Base-by-base conservation (phyloP, 306 rosid species). In the Malus sylvestris region DNA sequence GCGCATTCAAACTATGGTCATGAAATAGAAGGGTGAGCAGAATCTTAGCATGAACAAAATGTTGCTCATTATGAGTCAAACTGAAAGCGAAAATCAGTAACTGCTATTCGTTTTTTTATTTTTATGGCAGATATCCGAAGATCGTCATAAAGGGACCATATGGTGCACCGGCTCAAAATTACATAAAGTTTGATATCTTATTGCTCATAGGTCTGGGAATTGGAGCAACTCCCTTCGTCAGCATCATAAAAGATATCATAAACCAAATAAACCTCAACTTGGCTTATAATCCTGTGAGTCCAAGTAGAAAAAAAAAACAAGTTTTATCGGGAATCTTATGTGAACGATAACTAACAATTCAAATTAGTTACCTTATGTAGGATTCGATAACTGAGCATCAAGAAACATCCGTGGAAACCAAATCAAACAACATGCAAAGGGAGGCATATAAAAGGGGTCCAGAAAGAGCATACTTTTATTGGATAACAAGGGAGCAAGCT, bases 211-310 rank as follows among this genome's bases (percentile, higher is more conserved):
- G 98, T 40, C 89, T 92, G 12, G 98, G 98, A 64, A 94, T 92
- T 13, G 97, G 98, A 9, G 98, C 98, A 29, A 94, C 98, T 16
- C 98, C 98, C 40, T 89, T 92, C 93, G 83, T 94, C 81, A 94
- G 98, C 83, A 90, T 94, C 78, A 30, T 89, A 27, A 94, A 94
- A 77, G 98, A 94, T 83, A 74, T 92, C 78, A 71, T 94, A 78
- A 87, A 89, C 83, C 49, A 80, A 60, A 84, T 94, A 86, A 83
- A 76, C 80, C 46, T 22, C 67, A 13, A 18, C 38, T 55, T 55
- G 63, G 74, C 76, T 27, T 51, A 42, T 64, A 23, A 25, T 27
- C 23, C n/a, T 30, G 96, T 88, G 84, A 88, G 91, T 80, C 45
- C 29, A 40, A 77, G 30, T 35, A 35, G 42, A 52, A 27, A 52